These are phyloP conservation scores for Noccaea caerulescens DNA, from an alignment of 345 rosid genomes.

Conservation along the genomic window DNA sequence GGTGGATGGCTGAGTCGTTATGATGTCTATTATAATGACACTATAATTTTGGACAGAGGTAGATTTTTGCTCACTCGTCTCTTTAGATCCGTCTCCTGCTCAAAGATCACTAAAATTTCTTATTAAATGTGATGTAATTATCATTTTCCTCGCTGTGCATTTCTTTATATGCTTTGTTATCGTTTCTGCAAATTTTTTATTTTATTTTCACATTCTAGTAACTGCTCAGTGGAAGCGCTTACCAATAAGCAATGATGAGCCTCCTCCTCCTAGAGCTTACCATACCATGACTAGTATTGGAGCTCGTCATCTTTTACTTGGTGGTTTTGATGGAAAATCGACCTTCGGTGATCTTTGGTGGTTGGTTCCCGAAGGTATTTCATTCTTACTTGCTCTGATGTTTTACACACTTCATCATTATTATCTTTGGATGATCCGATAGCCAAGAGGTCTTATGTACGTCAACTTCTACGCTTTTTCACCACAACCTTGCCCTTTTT, in stretches of 20 bases:
- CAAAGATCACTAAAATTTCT: background rate
- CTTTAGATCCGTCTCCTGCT: background rate
- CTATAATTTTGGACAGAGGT: slow-evolving; percentile 89
- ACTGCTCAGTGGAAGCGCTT: slow-evolving; percentile 96
- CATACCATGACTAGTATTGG: slow-evolving; percentile 80
- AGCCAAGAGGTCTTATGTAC: background rate
- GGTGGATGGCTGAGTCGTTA: slow-evolving; percentile 99
- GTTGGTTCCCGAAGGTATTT: slow-evolving; percentile 91
- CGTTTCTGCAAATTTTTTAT: slow-evolving; percentile 16
- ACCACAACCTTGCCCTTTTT: slow-evolving; percentile 6
- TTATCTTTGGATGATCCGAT: slow-evolving; percentile 10
- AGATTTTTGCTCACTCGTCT: slow-evolving; percentile 19
- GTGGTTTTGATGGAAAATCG: slow-evolving; percentile 94
- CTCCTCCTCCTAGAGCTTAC: slow-evolving; percentile 95
- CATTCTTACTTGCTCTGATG: slow-evolving; percentile 17
- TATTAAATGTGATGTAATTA: slow-evolving; percentile 10
- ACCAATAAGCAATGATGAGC: slow-evolving; percentile 65
- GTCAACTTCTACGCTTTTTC: background rate
- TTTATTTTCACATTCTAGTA: slow-evolving; percentile 47
- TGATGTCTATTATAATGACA: slow-evolving; percentile 89
- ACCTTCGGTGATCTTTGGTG: slow-evolving; percentile 96
- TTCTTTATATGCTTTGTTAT: slow-evolving; percentile 1
- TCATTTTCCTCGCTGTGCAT: background rate
- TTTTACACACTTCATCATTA: background rate
- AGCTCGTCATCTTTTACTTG: slow-evolving; percentile 78